Evolutionary conservation across 2,329 filamentous ascomycete genomes (phyloP).

Genomic region (Penicillium sp.): DNA sequence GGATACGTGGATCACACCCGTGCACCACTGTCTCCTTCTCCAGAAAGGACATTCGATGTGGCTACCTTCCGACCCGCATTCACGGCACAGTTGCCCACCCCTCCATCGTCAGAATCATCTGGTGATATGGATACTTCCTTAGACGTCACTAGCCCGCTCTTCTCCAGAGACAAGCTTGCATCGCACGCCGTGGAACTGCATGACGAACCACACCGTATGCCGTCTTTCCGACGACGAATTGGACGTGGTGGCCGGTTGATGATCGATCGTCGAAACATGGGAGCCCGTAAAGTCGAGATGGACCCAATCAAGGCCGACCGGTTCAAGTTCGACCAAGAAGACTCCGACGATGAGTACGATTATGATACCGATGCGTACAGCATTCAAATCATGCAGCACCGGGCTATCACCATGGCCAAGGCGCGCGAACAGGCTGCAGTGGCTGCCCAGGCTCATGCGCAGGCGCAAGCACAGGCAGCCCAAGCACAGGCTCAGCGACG

Average conservation of each 20-base stretch:
- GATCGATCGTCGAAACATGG: constrained; percentile 73
- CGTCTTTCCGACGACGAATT: constrained; percentile 71
- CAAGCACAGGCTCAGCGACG: constrained; percentile 32
- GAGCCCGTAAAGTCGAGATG: constrained; percentile 43
- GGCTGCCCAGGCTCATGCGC: constrained; percentile 38
- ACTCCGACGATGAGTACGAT: constrained; percentile 64
- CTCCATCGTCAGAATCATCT: constrained; percentile 43
- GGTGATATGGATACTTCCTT: constrained; percentile 35
- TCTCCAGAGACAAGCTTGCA: constrained; percentile 32
- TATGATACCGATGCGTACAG: constrained; percentile 66
- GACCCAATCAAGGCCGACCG: constrained; percentile 52
- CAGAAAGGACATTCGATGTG: constrained; percentile 53
- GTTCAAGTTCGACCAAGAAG: constrained; percentile 82
- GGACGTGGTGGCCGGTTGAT: constrained; percentile 76
- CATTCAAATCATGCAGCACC: constrained; percentile 50
- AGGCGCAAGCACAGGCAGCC: constrained; percentile 35
- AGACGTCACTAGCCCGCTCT: constrained; percentile 28
- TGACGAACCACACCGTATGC: constrained; percentile 41
- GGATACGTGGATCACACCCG: constrained; percentile 81
- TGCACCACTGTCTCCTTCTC: constrained; percentile 70
- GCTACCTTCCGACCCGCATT: constrained; percentile 57
- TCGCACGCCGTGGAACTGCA: constrained; percentile 38
- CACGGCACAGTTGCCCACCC: constrained; percentile 56
- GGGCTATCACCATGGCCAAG: constrained; percentile 43
- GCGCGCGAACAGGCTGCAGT: constrained; percentile 36